Conservation (phyloP, 176 grass and related monocot genomes). For the Tuctoria greenei region DNA sequence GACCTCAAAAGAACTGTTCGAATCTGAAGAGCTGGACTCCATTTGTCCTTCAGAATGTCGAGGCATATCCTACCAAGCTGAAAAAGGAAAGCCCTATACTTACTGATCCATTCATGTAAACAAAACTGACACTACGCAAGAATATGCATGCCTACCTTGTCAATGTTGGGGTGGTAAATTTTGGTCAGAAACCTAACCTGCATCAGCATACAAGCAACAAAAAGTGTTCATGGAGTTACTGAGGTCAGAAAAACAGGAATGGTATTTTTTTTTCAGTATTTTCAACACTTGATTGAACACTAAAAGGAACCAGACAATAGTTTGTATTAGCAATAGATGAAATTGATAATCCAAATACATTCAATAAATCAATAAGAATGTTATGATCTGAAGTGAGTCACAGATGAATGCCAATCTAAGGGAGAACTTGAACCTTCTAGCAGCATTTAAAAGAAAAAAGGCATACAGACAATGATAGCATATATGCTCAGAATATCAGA, state of each 20-base stretch:
- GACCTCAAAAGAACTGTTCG: conserved; percentile 88
- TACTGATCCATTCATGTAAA: conserved; percentile 21
- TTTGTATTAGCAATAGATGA: neutral
- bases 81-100: conserved; percentile 25
- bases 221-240: neutral
- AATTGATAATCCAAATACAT: neutral
- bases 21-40: conserved; percentile 90
- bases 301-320: neutral
- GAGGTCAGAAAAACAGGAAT: neutral
- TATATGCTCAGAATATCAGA: neutral
- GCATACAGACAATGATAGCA: neutral
- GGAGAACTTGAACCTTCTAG: neutral
- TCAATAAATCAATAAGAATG: conserved; percentile 6
- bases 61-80: conserved; percentile 99
- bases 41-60: conserved; percentile 95
- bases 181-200: conserved; percentile 98
- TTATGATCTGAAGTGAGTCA: neutral
- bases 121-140: neutral
- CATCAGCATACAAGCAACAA: conserved; percentile 24
- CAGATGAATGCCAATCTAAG: neutral
- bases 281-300: conserved; percentile 1
- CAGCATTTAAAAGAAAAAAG: neutral
- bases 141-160: conserved; percentile 65
- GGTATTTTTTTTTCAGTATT: neutral
- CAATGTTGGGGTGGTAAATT: conserved; percentile 99